phyloP scores from a whole-genome alignment of 2,329 filamentous ascomycete species.

The Apiospora marii region DNA sequence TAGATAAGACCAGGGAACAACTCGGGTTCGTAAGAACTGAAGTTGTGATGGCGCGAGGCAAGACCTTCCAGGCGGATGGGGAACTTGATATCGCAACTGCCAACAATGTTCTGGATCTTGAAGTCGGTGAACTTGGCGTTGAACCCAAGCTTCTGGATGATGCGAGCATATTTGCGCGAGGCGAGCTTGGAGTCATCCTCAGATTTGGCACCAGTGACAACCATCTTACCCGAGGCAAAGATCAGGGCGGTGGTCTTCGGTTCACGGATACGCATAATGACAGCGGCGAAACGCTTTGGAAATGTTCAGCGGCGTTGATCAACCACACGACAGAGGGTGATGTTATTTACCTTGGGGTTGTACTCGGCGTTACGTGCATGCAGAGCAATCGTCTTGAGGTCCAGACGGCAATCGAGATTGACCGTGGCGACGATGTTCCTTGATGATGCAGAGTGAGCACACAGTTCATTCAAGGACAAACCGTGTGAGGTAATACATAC shows the following conservation, averaged over 20 bases:
- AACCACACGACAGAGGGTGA: not conserved
- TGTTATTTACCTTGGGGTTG: conserved; percentile 86
- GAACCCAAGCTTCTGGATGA: conserved; percentile 99
- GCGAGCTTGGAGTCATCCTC: conserved; percentile 98
- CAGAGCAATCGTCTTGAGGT: conserved; percentile 98
- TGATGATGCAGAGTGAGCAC: conserved; percentile 63
- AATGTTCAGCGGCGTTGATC: not conserved
- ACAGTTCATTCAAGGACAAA: conserved; percentile 44
- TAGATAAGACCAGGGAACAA: conserved; percentile 99
- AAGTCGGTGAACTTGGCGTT: conserved; percentile 99
- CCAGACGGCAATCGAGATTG: conserved; percentile 95
- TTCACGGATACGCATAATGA: conserved; percentile 99
- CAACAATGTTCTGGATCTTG: conserved; percentile 99
- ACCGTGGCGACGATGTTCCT: conserved; percentile 99
- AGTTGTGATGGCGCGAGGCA: conserved; percentile 97
- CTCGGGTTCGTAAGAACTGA: conserved; percentile 98
- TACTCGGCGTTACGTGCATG: conserved; percentile 99
- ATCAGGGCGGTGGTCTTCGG: conserved; percentile 98
- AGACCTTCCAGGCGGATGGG: conserved; percentile 96
- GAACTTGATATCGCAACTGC: conserved; percentile 99
- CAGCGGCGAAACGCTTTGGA: conserved; percentile 89
- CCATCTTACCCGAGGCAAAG: conserved; percentile 99
- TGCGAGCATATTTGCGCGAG: conserved; percentile 95
- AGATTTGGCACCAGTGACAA: conserved; percentile 96
- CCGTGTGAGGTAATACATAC: conserved; percentile 75